These are phyloP conservation scores for Cinnamomum chago DNA, from an alignment of 164 flowering plant genomes.

Conservation along the genomic window DNA sequence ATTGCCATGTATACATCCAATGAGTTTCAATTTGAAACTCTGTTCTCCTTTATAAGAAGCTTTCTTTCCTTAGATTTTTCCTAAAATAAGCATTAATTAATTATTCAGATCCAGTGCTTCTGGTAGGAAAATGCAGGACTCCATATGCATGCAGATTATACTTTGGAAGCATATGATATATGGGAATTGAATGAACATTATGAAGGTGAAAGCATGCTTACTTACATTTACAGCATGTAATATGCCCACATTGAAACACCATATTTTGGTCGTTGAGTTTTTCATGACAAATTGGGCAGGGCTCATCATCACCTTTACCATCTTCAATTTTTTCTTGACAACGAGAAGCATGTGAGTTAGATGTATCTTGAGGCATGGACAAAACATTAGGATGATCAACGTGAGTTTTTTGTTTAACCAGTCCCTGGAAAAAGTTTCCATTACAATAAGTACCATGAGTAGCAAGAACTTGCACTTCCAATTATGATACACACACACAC, in stretches of 20 bases:
- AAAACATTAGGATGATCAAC: constrained; percentile 25
- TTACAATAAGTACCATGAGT: constrained; percentile 1
- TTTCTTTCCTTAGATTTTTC: too few species aligned
- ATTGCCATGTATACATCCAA: too few species aligned
- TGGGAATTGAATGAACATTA: not conserved
- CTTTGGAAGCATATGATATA: not conserved
- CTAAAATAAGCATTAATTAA: too few species aligned
- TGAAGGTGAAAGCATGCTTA: constrained; percentile 1
- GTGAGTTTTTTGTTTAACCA: constrained; percentile 49
- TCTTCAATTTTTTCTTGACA: constrained; percentile 16
- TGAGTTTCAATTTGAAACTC: too few species aligned
- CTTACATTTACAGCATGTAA: constrained; percentile 93
- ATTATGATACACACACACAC: too few species aligned
- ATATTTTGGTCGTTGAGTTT: constrained; percentile 65
- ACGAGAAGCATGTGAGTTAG: constrained; percentile 14
- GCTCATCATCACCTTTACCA: constrained; percentile 41
- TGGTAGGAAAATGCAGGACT: not conserved
- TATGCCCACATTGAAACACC: constrained; percentile 96
- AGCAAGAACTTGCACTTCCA: not conserved
- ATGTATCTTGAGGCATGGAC: constrained; percentile 29
- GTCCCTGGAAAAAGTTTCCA: constrained; percentile 46
- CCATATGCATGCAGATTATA: not conserved
- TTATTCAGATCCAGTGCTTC: too few species aligned
- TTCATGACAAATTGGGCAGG: constrained; percentile 95
- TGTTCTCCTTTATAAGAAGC: too few species aligned